phyloP scores from a whole-genome alignment of 2,329 filamentous ascomycete genomes.

The Diaporthe velutina region DNA sequence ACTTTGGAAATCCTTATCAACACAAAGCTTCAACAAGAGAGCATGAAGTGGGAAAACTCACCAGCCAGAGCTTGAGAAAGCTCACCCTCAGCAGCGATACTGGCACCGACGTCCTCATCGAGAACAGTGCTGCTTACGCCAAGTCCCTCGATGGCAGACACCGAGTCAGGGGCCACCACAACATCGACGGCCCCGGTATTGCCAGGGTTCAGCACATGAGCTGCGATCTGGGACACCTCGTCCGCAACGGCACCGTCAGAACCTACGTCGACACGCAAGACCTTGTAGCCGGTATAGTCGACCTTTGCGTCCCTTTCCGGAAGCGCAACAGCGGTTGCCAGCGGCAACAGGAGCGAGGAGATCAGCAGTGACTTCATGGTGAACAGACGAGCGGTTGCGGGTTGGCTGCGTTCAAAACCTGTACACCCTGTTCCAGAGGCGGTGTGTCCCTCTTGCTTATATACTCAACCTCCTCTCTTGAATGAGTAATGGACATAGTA shows the following conservation, averaged over 20 bases:
- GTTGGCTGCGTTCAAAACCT: not conserved
- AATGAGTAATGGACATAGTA: slow-evolving; percentile 5
- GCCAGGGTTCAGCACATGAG: slow-evolving; percentile 20
- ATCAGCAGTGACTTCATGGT: slow-evolving; percentile 16
- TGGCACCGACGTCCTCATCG: slow-evolving; percentile 43
- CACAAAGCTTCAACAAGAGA: not conserved
- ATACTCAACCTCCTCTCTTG: not conserved
- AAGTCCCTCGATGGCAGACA: slow-evolving; percentile 44
- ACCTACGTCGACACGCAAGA: slow-evolving; percentile 55
- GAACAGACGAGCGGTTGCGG: not conserved
- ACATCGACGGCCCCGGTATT: slow-evolving; percentile 40
- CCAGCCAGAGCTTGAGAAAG: slow-evolving; percentile 15
- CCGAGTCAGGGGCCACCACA: slow-evolving; percentile 44
- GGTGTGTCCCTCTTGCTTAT: not conserved
- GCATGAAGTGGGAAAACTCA: not conserved
- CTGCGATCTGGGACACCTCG: not conserved
- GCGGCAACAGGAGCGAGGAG: slow-evolving; percentile 14
- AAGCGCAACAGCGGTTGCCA: slow-evolving; percentile 9
- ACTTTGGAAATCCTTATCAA: slow-evolving; percentile 48
- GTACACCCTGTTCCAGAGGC: too few species aligned
- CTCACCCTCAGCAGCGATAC: slow-evolving; percentile 42
- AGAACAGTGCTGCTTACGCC: slow-evolving; percentile 42
- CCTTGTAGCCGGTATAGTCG: slow-evolving; percentile 58
- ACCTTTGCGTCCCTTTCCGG: slow-evolving; percentile 10
- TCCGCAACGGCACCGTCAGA: slow-evolving; percentile 45